Percentiles rank a stretch among this genome's conserved stretches.
These are phyloP conservation scores for Debaryomycetaceae sp. DNA, from an alignment of 1,139 yeast genomes.

Conservation along the genomic window DNA sequence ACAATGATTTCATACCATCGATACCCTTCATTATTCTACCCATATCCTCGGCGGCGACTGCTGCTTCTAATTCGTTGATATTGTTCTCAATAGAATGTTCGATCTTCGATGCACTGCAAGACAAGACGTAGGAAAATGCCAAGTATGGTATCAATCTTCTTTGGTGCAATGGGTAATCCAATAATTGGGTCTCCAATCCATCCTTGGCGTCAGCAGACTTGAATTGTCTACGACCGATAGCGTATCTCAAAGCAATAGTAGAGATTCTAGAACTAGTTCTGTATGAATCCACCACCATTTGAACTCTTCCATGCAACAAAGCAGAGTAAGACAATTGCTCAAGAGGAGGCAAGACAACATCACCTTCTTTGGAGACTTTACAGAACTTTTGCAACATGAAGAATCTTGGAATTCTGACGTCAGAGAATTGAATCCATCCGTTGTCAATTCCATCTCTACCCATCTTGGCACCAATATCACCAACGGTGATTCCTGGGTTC, in stretches of 20 bases:
- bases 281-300: conserved; percentile 83
- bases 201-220: conserved; percentile 31
- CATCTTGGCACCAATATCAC: conserved; percentile 94
- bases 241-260: conserved; percentile 84
- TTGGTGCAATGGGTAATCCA: conserved; percentile 85
- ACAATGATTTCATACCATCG: conserved; percentile 67
- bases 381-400: conserved; percentile 81
- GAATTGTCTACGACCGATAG: conserved; percentile 88
- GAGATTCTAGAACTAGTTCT: conserved; percentile 75
- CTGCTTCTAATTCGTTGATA: conserved; percentile 53
- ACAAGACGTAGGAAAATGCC: conserved; percentile 76
- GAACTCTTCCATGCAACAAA: conserved; percentile 81
- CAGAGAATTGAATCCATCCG: conserved; percentile 89
- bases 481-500: conserved; percentile 75
- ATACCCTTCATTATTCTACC: conserved; percentile 47
- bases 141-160: conserved; percentile 77
- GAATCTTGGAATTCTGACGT: conserved; percentile 78
- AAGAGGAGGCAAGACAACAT: conserved; percentile 71
- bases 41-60: conserved; percentile 43
- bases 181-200: conserved; percentile 55
- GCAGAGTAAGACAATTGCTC: conserved; percentile 89
- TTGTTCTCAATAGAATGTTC: conserved; percentile 51
- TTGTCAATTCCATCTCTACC: conserved; percentile 88
- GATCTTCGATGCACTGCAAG: conserved; percentile 69
- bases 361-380: conserved; percentile 66